Evolutionary conservation across 2,329 filamentous ascomycete genomes (phyloP).

Genomic region (Fusarium sp.): DNA sequence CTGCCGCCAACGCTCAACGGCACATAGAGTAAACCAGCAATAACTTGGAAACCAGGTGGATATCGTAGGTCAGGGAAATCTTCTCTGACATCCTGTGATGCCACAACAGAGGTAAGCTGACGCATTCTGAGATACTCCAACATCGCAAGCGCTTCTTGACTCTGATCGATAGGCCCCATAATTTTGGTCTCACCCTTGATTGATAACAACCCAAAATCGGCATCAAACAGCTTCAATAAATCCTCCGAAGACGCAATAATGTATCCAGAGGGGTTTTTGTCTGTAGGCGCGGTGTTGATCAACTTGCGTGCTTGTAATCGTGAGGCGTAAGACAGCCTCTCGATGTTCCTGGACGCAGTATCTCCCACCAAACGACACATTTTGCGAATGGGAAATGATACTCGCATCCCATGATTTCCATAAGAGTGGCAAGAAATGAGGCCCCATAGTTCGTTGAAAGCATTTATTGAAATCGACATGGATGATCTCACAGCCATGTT

Average conservation of each 20-base stretch:
- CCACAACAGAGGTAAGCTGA: conserved; percentile 78
- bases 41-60: conserved; percentile 79
- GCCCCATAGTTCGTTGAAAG: conserved; percentile 88
- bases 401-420: conserved; percentile 82
- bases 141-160: conserved; percentile 86
- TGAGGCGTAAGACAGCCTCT: conserved; percentile 86
- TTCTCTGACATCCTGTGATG: conserved; percentile 78
- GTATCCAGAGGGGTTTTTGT: conserved; percentile 87
- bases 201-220: conserved; percentile 86
- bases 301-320: conserved; percentile 87
- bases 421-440: conserved; percentile 89
- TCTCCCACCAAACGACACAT: conserved; percentile 92
- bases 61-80: conserved; percentile 89
- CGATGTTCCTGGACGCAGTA: conserved; percentile 87
- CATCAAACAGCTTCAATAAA: conserved; percentile 83
- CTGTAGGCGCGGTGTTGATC: conserved; percentile 85
- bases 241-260: conserved; percentile 92
- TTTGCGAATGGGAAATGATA: conserved; percentile 90
- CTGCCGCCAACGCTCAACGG: conserved; percentile 79
- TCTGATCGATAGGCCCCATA: conserved; percentile 77
- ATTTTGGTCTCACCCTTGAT: conserved; percentile 92
- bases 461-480: conserved; percentile 94
- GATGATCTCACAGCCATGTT: conserved; percentile 95
- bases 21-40: conserved; percentile 85
- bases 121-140: conserved; percentile 86